These are phyloP conservation scores for Hirschfeldia incana DNA, from an alignment of 345 rosid genomes.

Conservation along the genomic window DNA sequence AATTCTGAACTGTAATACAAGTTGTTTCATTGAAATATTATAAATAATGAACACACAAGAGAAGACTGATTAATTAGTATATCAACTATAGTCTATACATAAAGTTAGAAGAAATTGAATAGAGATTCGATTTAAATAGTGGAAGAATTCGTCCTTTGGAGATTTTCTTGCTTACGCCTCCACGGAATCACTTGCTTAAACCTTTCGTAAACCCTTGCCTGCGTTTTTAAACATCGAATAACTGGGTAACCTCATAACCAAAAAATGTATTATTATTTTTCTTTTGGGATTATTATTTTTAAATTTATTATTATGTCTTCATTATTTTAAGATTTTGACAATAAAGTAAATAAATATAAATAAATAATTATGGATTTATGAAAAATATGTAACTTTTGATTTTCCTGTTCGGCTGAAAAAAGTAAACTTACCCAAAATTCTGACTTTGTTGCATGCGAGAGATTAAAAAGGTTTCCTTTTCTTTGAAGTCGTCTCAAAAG, in stretches of 20 bases:
- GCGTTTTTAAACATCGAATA: slow-evolving; percentile 36
- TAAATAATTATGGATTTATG: neutral
- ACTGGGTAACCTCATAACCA: neutral
- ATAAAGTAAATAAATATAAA: neutral
- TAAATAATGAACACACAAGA: slow-evolving; percentile 21
- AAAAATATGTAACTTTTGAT: slow-evolving; percentile 8
- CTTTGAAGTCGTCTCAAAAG: slow-evolving; percentile 46
- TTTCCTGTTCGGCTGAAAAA: neutral
- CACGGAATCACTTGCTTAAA: slow-evolving; percentile 67
- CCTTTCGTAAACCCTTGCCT: slow-evolving; percentile 61
- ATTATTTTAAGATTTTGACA: neutral
- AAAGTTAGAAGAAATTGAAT: neutral
- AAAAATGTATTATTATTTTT: too few relatives aligned
- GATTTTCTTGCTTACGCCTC: slow-evolving; percentile 51
- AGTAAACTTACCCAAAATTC: slow-evolving; percentile 52
- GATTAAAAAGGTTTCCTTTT: slow-evolving; percentile 45
- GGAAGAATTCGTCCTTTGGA: slow-evolving; percentile 24
- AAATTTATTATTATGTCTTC: neutral
- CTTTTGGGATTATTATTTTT: too few relatives aligned
- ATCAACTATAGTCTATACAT: slow-evolving; percentile 1
- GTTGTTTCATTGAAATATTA: neutral
- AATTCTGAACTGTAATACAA: neutral
- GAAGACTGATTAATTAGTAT: neutral
- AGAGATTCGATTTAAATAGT: slow-evolving; percentile 15
- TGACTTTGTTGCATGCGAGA: slow-evolving; percentile 48